Percentiles rank a stretch among this genome's conserved stretches.
Evolutionary conservation across 2,329 filamentous ascomycete genomes (phyloP).

Genomic region (Cercospora sojina): DNA sequence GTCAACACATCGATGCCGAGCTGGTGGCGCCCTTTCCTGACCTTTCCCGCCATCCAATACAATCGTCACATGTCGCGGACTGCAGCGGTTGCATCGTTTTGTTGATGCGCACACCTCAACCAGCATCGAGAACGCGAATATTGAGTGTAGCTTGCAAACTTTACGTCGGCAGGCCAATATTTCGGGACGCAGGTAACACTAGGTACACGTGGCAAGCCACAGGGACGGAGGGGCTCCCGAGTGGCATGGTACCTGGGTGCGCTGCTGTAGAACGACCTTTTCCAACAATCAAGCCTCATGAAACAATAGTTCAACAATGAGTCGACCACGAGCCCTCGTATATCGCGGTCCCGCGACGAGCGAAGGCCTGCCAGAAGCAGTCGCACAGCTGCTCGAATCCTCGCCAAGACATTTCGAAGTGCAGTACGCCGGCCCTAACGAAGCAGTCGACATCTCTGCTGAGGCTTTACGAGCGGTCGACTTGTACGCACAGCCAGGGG

Average conservation of each 20-base stretch:
- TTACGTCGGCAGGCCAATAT: background rate
- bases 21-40: background rate
- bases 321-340: conserved; percentile 20
- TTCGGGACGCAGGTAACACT: background rate
- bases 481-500: conserved; percentile 27
- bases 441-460: conserved; percentile 20
- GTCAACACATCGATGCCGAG: background rate
- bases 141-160: background rate
- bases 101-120: background rate
- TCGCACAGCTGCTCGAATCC: conserved; percentile 19
- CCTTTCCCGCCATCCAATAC: background rate
- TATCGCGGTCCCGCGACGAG: conserved; percentile 24
- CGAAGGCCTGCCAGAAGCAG: conserved; percentile 23
- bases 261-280: background rate
- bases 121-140: background rate
- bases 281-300: background rate
- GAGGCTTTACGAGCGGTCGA: conserved; percentile 19
- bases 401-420: conserved; percentile 22
- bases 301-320: conserved; percentile 5
- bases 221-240: background rate
- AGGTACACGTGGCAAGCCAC: background rate
- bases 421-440: conserved; percentile 24
- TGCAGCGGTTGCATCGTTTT: background rate
- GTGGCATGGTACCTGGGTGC: background rate
- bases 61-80: background rate